phyloP scores from a whole-genome alignment of 2,329 filamentous ascomycete species.

The Colletotrichum musae region DNA sequence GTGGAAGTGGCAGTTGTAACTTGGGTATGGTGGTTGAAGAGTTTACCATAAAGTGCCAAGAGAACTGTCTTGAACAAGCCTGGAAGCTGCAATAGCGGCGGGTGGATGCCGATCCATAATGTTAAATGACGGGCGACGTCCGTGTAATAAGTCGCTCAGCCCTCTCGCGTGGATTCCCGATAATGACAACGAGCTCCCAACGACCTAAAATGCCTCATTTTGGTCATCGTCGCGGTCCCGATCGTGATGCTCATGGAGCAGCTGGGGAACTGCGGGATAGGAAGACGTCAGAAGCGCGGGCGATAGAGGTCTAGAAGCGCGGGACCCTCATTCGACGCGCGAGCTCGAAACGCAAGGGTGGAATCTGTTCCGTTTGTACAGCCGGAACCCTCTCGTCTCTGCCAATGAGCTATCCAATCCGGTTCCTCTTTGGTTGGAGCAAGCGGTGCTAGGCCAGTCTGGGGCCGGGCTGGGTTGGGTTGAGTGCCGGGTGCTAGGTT shows the following conservation, averaged over 20 bases:
- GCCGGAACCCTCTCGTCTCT: neutral
- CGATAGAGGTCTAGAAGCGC: slow-evolving; percentile 31
- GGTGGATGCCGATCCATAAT: slow-evolving; percentile 33
- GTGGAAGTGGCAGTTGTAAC: slow-evolving; percentile 12
- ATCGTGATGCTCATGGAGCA: slow-evolving; percentile 22
- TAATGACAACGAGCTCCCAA: neutral
- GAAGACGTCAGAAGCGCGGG: slow-evolving; percentile 7
- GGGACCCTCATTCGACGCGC: neutral
- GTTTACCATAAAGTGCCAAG: slow-evolving; percentile 35
- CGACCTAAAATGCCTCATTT: slow-evolving; percentile 29
- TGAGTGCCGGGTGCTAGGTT: neutral
- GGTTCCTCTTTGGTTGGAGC: neutral
- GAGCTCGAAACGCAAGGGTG: slow-evolving; percentile 25
- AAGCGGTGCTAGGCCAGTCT: slow-evolving; percentile 1
- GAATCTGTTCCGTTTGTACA: slow-evolving; percentile 23
- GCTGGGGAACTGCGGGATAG: slow-evolving; percentile 20
- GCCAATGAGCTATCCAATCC: slow-evolving; percentile 9
- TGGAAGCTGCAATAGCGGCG: slow-evolving; percentile 13
- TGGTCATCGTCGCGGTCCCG: slow-evolving; percentile 1
- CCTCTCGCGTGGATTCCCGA: neutral
- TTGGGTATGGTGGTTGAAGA: slow-evolving; percentile 8
- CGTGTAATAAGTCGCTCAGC: slow-evolving; percentile 18
- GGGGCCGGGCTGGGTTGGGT: neutral
- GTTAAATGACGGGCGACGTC: slow-evolving; percentile 30
- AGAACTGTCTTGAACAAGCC: slow-evolving; percentile 22